Base-by-base conservation (phyloP, 306 rosid species). In the Dicorynia guianensis region DNA sequence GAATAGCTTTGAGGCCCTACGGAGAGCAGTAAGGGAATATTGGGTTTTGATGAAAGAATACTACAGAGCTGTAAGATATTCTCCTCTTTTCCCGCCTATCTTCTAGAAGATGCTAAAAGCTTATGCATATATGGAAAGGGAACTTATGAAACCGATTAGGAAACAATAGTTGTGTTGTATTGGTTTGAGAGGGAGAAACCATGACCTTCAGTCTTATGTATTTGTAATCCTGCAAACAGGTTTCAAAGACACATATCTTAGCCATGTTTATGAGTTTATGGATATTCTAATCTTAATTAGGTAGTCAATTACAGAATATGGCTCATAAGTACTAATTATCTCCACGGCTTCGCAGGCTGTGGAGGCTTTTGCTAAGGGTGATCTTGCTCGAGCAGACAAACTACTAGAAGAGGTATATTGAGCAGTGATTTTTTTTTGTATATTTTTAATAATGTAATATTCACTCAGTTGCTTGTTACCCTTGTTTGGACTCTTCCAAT, bases 31-130 rank as follows among this genome's bases (percentile, higher is more conserved):
- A 52, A 83, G 50, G 78, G 87, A 83, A 67, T 15, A 79, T 67
- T 76, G 87, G 84, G 46, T n/a, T 44, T 76, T 79, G 40, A 83
- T 79, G 84, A 83, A 75, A 69, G 81, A 75, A 56, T 83, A 83
- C 79, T 71, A 83, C 73, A 48, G 60, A 52, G 71, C 82, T 64
- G 87, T 83, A 60, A 79, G 87, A 65, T 63, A 1, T 64, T 58
- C 56, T 59, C 65, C 50, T 33, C 13, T 42, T 69, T 18, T 64
- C 5, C 36, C 42, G 60, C 71, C 63, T n/a, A 39, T 50, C 8
- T 71, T 63, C 63, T 14, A 34, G 67, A 69, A 11, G 68, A 19
- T 38, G 39, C 73, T 61, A 72, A 46, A 71, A 40, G 47, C n/a
- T 30, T 72, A 11, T 44, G 7, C 34, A 5, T 55, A 12, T 55